A percentile compares a stretch with the other conserved stretches of the same genome.
Evolutionary conservation across 345 rosid species (phyloP).

Genomic region (Moricandia moricandioides): DNA sequence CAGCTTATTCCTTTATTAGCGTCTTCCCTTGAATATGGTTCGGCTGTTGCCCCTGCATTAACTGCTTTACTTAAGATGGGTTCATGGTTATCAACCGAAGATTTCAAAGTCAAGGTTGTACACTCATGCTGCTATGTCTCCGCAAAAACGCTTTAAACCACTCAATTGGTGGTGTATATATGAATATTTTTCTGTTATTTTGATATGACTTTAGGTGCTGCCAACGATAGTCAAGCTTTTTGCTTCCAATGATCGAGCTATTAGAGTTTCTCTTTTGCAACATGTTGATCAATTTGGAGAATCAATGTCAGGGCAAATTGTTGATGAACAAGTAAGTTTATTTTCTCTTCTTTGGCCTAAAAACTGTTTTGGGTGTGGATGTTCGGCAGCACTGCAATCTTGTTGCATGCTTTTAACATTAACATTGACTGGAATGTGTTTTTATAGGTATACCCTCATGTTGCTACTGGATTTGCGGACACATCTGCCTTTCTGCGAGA

Average conservation of each 20-base stretch:
- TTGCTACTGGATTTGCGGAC: conserved; percentile 92
- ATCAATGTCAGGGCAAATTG: conserved; percentile 75
- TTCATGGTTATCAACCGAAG: conserved; percentile 87
- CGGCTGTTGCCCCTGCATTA: conserved; percentile 95
- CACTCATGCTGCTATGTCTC: too few relatives aligned
- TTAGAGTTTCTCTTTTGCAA: conserved; percentile 90
- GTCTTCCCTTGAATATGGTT: conserved; percentile 97
- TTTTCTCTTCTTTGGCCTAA: conserved; percentile 15
- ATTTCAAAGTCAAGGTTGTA: conserved; percentile 77
- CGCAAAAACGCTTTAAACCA: neutral
- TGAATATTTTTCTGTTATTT: conserved; percentile 18
- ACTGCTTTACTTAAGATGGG: conserved; percentile 91
- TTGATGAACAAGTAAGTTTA: conserved; percentile 85
- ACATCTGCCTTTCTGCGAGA: conserved; percentile 93
- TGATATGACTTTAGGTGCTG: conserved; percentile 58
- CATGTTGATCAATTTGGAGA: conserved; percentile 98
- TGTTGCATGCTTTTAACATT: neutral
- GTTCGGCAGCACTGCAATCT: neutral
- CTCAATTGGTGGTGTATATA: neutral
- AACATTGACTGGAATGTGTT: conserved; percentile 15
- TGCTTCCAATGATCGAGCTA: conserved; percentile 89
- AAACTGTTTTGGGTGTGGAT: too few relatives aligned
- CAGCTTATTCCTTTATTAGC: conserved; percentile 98
- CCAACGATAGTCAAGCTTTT: conserved; percentile 89
- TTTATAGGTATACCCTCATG: conserved; percentile 82